Evolutionary conservation across 495 filamentous ascomycete species (phyloP).

Genomic region (Bathelium albidoporum): DNA sequence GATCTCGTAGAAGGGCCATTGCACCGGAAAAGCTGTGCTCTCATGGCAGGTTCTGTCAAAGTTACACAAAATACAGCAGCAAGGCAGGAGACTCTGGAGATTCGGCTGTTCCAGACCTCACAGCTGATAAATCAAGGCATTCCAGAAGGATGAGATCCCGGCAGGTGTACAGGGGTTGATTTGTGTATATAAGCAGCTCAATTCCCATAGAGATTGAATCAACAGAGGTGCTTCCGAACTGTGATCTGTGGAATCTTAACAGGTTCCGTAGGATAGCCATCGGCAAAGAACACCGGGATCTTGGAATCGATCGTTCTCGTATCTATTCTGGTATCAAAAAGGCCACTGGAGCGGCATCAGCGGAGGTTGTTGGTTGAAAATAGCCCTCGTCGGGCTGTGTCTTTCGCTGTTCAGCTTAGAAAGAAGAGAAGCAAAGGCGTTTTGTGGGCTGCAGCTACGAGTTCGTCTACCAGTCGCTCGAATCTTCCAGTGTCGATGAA

Average conservation of each 20-base stretch:
- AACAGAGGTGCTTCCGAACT: no score
- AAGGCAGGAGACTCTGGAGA: no score
- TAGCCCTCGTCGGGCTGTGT: neutral
- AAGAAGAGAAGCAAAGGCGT: conserved; percentile 1
- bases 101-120: no score
- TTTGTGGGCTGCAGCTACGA: neutral
- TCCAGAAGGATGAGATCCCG: no score
- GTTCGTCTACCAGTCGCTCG: neutral
- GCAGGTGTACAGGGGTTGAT: no score
- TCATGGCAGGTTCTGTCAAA: neutral
- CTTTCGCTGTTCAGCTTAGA: neutral
- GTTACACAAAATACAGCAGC: neutral
- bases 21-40: neutral
- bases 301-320: neutral
- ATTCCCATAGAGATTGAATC: no score
- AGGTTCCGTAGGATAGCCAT: neutral
- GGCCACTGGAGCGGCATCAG: neutral
- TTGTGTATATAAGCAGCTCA: no score
- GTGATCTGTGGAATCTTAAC: no score
- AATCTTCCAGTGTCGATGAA: neutral
- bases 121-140: no score
- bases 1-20: neutral
- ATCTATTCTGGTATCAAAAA: neutral
- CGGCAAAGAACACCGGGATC: neutral
- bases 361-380: neutral